Conservation (phyloP, 176 grass and related monocot species). For the Tillandsia leiboldiana region DNA sequence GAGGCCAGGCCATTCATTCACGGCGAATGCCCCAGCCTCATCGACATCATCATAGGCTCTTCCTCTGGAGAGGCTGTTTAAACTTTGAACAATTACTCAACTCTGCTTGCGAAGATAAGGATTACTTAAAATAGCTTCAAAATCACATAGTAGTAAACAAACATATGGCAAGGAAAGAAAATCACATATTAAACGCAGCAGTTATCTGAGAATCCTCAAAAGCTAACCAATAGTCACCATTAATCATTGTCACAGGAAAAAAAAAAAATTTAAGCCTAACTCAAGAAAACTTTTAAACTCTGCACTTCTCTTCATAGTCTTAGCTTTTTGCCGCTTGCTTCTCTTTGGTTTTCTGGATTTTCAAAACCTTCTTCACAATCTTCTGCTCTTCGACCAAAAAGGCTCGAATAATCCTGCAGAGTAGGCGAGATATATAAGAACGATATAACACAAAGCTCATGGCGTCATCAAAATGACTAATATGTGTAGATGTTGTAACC, state of each 20-base stretch:
- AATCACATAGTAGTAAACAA: neutral
- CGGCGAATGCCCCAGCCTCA: constrained; percentile 20
- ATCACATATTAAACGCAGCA: neutral
- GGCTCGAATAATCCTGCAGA: constrained; percentile 69
- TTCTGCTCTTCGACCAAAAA: constrained; percentile 98
- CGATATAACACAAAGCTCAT: neutral
- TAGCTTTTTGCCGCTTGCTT: constrained; percentile 12
- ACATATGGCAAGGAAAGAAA: neutral
- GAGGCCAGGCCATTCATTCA: constrained; percentile 20
- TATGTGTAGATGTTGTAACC: constrained; percentile 3
- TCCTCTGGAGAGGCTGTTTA: neutral
- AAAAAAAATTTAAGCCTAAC: neutral
- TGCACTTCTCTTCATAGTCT: neutral
- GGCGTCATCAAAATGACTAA: neutral
- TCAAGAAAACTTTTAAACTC: neutral
- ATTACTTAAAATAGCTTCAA: neutral
- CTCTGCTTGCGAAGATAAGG: too few species aligned
- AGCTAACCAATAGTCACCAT: neutral
- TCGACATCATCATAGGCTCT: constrained; percentile 30
- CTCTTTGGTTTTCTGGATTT: constrained; percentile 16
- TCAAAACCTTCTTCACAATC: constrained; percentile 96
- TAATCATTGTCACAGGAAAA: neutral
- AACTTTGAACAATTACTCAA: too few species aligned
- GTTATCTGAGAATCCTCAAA: neutral
- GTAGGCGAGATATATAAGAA: neutral